These are phyloP conservation scores for Sphagnum fallax DNA, from an alignment of 228 moss, liverwort and hornwort genomes.

Conservation along the genomic window DNA sequence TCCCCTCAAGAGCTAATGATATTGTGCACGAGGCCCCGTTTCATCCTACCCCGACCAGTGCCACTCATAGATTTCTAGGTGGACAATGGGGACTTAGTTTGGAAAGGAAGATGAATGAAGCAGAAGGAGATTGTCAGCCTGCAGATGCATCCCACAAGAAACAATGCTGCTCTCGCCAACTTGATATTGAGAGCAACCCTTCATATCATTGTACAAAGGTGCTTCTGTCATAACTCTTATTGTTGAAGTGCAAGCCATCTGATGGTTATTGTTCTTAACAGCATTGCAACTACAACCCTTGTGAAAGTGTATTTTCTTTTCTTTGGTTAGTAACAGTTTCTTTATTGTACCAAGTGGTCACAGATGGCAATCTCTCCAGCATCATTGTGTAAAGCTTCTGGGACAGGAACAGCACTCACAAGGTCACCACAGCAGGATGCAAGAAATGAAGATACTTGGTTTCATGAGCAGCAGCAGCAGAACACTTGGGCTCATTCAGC, in stretches of 20 bases:
- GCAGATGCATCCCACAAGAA: constrained; percentile 11
- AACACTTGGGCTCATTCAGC: not conserved
- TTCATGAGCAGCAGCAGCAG: not conserved
- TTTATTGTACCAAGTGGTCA: too few species aligned
- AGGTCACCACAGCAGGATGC: constrained; percentile 2
- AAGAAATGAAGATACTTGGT: not conserved
- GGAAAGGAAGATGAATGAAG: constrained; percentile 18
- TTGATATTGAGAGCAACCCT: constrained; percentile 26
- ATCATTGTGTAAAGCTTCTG: constrained; percentile 5
- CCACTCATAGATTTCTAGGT: constrained; percentile 33
- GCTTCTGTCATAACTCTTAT: too few species aligned
- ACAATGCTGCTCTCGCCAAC: constrained; percentile 21
- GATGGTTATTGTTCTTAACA: too few species aligned
- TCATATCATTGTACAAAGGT: not conserved
- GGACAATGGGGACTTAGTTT: constrained; percentile 39
- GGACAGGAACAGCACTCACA: constrained; percentile 1
- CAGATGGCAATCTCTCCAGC: too few species aligned
- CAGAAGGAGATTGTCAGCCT: constrained; percentile 8
- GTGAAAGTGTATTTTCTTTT: too few species aligned
- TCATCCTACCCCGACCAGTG: constrained; percentile 31
- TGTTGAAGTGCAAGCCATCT: too few species aligned
- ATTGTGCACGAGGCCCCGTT: constrained; percentile 18
- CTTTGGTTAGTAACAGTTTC: too few species aligned
- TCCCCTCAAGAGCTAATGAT: constrained; percentile 16
- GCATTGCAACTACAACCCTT: too few species aligned